Percentiles rank a stretch among this genome's conserved stretches.
Conservation (phyloP, 306 rosid species). For the Sesbania bispinosa region DNA sequence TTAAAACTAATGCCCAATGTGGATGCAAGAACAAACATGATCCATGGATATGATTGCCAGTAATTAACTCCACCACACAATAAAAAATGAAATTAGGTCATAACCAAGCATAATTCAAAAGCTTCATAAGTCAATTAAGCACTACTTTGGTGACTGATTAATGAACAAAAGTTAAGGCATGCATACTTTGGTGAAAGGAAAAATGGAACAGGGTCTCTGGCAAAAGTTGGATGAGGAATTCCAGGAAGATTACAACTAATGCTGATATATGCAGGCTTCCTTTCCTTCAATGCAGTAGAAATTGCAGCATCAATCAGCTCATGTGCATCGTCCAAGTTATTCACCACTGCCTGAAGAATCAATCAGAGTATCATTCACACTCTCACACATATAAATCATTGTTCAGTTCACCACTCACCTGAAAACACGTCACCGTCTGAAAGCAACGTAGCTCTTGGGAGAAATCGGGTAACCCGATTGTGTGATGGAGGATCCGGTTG, state of each 20-base stretch:
- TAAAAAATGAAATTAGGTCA: neutral
- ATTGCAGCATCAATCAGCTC: slow-evolving; percentile 80
- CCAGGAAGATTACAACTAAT: slow-evolving; percentile 71
- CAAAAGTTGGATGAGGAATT: slow-evolving; percentile 71
- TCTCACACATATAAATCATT: neutral
- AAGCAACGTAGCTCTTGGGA: slow-evolving; percentile 75
- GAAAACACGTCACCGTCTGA: slow-evolving; percentile 68
- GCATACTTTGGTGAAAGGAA: slow-evolving; percentile 59
- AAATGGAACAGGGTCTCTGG: slow-evolving; percentile 84
- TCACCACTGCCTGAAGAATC: slow-evolving; percentile 78
- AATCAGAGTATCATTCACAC: neutral
- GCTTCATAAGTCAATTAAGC: too few relatives aligned
- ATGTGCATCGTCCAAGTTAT: slow-evolving; percentile 77
- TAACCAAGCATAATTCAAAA: neutral
- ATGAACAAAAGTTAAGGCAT: neutral
- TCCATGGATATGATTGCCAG: neutral
- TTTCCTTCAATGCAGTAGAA: slow-evolving; percentile 87
- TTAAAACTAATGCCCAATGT: neutral
- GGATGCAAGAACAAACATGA: slow-evolving; percentile 9
- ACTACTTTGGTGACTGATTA: neutral
- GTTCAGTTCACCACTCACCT: slow-evolving; percentile 26
- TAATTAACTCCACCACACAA: neutral
- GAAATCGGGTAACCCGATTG: slow-evolving; percentile 79
- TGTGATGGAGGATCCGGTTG: slow-evolving; percentile 79
- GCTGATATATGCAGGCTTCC: slow-evolving; percentile 85